Evolutionary conservation across 2,329 filamentous ascomycete species (phyloP), one percentile per base, ranked within the genome.

Genomic region (Colletotrichum truncatum): DNA sequence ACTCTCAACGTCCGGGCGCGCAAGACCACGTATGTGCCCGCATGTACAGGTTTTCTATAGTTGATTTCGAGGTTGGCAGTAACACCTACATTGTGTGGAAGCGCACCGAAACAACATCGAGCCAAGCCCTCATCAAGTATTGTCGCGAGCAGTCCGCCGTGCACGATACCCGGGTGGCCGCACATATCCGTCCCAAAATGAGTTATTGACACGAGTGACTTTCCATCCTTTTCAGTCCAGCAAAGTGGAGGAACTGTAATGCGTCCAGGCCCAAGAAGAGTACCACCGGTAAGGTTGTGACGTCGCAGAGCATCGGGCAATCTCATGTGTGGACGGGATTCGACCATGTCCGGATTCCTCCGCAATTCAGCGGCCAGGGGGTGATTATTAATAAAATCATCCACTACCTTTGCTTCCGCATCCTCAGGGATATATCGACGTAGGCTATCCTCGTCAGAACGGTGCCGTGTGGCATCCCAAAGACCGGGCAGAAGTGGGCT

Each of bases 81-180:
- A 76, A 98, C 86, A 67, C 91, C 90, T 68, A 96, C 87, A 70
- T 93, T 92, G 74, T 95, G 93, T 28, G 95, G 95, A 73, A 98
- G 83, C 23, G 93, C 93, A 5, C 89, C 89, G 78, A 98, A 97
- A 74, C 93, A 97, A 77, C 93, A 97, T 58, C 93, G 85, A 30
- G 92, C 95, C 43, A 98, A 82, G 0, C 93, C 93, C 77, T 98
- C 95, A 74, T 98, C 95, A 56, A 98, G 82, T 75, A 98, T 85
- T 11, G 95, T 98, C n/a, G 95, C 95, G 61, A 98, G 82, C 69
- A 97, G 81, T 0, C 95, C 95, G 53, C 95, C 95, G 76, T 98
- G 96, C 6, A 98, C 87, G 67, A 98, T 93, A 3, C 92, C 93
- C 6, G 93, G 92, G 77, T 98, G 94, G 2, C 95, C 95, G 75